Evolutionary conservation across 2,329 filamentous ascomycete species (phyloP).

Genomic region (Cladophialophora carrionii): DNA sequence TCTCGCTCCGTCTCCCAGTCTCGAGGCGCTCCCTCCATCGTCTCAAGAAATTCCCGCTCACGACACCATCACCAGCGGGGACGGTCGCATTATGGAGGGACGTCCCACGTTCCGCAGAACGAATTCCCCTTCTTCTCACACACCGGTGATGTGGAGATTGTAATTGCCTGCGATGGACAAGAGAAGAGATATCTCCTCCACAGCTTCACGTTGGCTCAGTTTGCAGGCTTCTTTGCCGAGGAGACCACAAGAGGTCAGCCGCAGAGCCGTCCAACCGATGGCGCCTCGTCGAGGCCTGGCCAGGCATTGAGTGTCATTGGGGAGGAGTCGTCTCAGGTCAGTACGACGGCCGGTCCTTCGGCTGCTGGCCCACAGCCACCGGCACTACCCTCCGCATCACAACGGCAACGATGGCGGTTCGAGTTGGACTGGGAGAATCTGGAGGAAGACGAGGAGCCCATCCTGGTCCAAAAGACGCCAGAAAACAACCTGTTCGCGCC

Average conservation of each 20-base stretch:
- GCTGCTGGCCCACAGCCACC: constrained; percentile 24
- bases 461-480: constrained; percentile 73
- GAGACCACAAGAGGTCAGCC: constrained; percentile 66
- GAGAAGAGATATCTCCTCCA: constrained; percentile 88
- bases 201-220: constrained; percentile 81
- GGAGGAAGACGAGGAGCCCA: constrained; percentile 72
- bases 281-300: constrained; percentile 38
- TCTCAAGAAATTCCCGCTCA: constrained; percentile 63
- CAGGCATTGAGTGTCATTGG: constrained; percentile 59
- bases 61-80: constrained; percentile 69
- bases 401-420: constrained; percentile 76
- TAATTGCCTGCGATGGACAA: constrained; percentile 70
- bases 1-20: constrained; percentile 16
- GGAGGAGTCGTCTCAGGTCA: constrained; percentile 50
- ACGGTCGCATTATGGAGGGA: constrained; percentile 78
- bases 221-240: constrained; percentile 87
- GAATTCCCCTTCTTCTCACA: constrained; percentile 91
- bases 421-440: constrained; percentile 77
- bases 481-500: constrained; percentile 30
- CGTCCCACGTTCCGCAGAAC: constrained; percentile 73
- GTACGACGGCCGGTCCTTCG: constrained; percentile 13
- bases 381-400: constrained; percentile 35
- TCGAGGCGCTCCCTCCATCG: constrained; percentile 64
- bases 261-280: constrained; percentile 8
- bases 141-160: constrained; percentile 89